These are phyloP conservation scores for Helicocarpus griseus DNA, from an alignment of 2,329 filamentous ascomycete species.

Conservation along the genomic window DNA sequence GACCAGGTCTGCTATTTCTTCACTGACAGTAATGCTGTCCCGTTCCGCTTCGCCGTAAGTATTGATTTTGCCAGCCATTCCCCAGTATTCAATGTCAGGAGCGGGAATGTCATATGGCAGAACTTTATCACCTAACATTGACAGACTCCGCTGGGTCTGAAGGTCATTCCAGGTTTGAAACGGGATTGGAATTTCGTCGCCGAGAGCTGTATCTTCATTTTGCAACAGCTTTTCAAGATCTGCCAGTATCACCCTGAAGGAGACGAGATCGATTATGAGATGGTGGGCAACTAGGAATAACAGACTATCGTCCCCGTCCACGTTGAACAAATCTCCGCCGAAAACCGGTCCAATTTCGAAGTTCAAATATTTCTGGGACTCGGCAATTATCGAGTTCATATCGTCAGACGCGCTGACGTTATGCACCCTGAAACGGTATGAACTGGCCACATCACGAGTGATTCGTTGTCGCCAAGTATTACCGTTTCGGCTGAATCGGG, in stretches of 20 bases:
- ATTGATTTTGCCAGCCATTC: slow-evolving; percentile 19
- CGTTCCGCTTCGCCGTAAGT: slow-evolving; percentile 29
- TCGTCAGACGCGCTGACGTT: slow-evolving; percentile 13
- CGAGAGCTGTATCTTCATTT: slow-evolving; percentile 16
- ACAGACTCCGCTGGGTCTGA: slow-evolving; percentile 20
- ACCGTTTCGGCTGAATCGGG: slow-evolving; percentile 17
- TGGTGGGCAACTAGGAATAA: slow-evolving; percentile 30
- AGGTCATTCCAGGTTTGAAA: slow-evolving; percentile 30
- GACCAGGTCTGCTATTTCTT: slow-evolving; percentile 18
- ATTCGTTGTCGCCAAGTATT: slow-evolving; percentile 22
- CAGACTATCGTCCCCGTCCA: slow-evolving; percentile 21
- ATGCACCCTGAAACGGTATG: slow-evolving; percentile 21
- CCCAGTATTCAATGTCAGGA: slow-evolving; percentile 28
- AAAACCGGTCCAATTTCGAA: slow-evolving; percentile 30
- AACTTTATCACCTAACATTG: slow-evolving; percentile 9
- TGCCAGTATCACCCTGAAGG: slow-evolving; percentile 31
- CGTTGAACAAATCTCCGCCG: slow-evolving; percentile 33
- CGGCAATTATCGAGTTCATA: slow-evolving; percentile 18
- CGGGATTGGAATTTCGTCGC: slow-evolving; percentile 21
- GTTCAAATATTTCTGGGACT: slow-evolving; percentile 26
- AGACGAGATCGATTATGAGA: slow-evolving; percentile 31
- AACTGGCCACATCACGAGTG: slow-evolving; percentile 20
- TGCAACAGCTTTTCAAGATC: slow-evolving; percentile 30
- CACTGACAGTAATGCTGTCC: slow-evolving; percentile 25
- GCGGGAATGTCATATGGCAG: slow-evolving; percentile 18